Base-by-base conservation (phyloP, 768 basidiomycete species). In the Trametes gibbosa region DNA sequence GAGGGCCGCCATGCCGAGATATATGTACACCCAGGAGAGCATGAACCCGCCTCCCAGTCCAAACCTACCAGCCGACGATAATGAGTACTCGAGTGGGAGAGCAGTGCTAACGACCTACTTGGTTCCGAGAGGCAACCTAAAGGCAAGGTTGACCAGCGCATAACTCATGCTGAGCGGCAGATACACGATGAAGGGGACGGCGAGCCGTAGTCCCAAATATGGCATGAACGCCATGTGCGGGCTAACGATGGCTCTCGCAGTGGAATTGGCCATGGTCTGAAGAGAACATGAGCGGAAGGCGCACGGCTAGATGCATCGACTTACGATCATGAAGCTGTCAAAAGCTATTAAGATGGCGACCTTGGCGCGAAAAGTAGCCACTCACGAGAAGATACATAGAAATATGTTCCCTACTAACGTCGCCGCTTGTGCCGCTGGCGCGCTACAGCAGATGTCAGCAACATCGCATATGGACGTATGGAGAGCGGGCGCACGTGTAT, bases 61-160 rank as follows among this genome's bases (percentile, higher is more conserved):
- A 48, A 54, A 69, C 43, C 63, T 64, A 40, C 6, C 19, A 1
- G 13, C 16, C 4, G 10, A 13, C 24, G 13, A 23, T 56, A 7
- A 59, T 39, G n/a, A 1, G 7, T 9, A 1, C 5, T 14, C 2
- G 13, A 14, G 35, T 13, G 17, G 21, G 10, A 9, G 12, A 41
- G 8, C 10, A 5, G 5, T 16, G 13, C 24, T 6, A 59, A 17
- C 4, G 13, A 39, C 68, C 53, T 61, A 75, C 66, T 75, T 74
- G 1, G 75, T 75, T 23, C 65, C 74, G 43, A 79, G 76, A n/a
- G 76, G 74, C 14, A 78, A 65, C 23, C 73, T 68, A 70, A 77
- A 80, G 2, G 77, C 76, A 35, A 81, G 65, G 64, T 69, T 74
- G 65, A 81, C 63, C 63, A 76, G 75, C n/a, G 77, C 67, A 64